phyloP scores from a whole-genome alignment of 106 monocot genomes.

The Dioscorea zingiberensis region DNA sequence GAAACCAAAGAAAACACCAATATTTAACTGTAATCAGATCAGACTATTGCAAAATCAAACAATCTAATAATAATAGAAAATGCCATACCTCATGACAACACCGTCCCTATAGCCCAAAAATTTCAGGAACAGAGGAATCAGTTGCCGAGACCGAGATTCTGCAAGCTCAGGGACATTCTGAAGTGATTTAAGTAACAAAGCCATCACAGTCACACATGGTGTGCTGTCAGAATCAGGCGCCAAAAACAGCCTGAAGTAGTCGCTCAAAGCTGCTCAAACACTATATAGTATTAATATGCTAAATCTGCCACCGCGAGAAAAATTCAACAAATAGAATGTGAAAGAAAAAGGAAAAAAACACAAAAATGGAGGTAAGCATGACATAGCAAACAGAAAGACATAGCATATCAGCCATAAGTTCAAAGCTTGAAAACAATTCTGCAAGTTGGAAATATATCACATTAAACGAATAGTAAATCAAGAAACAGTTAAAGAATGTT shows the following conservation, averaged over 20 bases:
- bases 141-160: constrained; percentile 75
- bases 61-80: not conserved
- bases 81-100: constrained; percentile 34
- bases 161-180: constrained; percentile 64
- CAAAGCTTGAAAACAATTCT: too few species aligned
- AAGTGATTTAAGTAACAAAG: constrained; percentile 64
- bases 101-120: constrained; percentile 72
- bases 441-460: too few species aligned
- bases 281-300: not conserved
- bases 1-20: not conserved
- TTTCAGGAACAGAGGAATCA: constrained; percentile 71
- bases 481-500: too few species aligned
- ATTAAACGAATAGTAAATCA: too few species aligned
- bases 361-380: too few species aligned
- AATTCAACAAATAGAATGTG: too few species aligned
- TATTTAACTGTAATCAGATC: not conserved
- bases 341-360: too few species aligned
- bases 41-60: not conserved
- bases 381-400: too few species aligned
- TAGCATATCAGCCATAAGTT: too few species aligned
- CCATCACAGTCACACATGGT: constrained; percentile 44
- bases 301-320: too few species aligned
- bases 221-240: constrained; percentile 52
- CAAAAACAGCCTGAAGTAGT: constrained; percentile 51
- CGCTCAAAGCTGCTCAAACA: constrained; percentile 41